Percentiles rank a stretch among this genome's conserved stretches.
Evolutionary conservation across 2,329 filamentous ascomycete genomes (phyloP).

Genomic region (Rugonectria rugulosa): DNA sequence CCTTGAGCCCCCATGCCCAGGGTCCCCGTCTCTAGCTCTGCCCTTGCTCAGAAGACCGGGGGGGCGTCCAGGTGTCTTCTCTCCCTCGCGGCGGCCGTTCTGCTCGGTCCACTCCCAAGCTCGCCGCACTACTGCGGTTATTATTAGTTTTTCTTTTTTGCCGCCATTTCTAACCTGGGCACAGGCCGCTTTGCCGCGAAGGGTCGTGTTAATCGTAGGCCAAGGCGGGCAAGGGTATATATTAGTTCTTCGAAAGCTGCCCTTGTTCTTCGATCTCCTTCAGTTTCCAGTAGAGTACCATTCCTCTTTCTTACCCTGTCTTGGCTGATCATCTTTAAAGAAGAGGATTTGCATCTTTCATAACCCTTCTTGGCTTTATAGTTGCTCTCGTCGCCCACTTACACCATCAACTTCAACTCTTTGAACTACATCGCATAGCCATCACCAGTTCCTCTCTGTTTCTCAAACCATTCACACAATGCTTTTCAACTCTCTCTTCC

Average conservation of each 20-base stretch:
- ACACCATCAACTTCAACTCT: constrained; percentile 6
- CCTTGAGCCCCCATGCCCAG: not conserved
- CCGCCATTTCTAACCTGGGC: not conserved
- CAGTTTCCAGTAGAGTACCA: not conserved
- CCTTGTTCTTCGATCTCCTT: not conserved
- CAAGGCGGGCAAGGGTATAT: too few relatives aligned
- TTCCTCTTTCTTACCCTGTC: constrained; percentile 14
- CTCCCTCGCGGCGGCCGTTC: too few relatives aligned
- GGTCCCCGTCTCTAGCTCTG: not conserved
- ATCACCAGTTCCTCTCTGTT: constrained; percentile 2
- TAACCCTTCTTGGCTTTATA: constrained; percentile 17
- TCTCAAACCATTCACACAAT: constrained; percentile 30
- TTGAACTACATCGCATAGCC: not conserved
- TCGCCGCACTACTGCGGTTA: not conserved
- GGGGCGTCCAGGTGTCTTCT: too few relatives aligned
- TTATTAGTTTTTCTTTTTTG: constrained; percentile 4
- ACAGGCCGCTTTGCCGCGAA: constrained; percentile 25
- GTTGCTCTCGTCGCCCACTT: constrained; percentile 9
- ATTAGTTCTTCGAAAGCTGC: too few relatives aligned
- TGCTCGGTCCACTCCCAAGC: not conserved
- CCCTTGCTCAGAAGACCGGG: too few relatives aligned
- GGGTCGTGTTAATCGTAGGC: too few relatives aligned
- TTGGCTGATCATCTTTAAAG: constrained; percentile 21
- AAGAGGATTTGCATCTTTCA: constrained; percentile 24
- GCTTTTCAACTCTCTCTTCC: constrained; percentile 44